A percentile compares a stretch with the other conserved stretches of the same genome.
These are phyloP conservation scores for Amphibolis antarctica DNA, from an alignment of 106 monocot genomes.

Conservation along the genomic window DNA sequence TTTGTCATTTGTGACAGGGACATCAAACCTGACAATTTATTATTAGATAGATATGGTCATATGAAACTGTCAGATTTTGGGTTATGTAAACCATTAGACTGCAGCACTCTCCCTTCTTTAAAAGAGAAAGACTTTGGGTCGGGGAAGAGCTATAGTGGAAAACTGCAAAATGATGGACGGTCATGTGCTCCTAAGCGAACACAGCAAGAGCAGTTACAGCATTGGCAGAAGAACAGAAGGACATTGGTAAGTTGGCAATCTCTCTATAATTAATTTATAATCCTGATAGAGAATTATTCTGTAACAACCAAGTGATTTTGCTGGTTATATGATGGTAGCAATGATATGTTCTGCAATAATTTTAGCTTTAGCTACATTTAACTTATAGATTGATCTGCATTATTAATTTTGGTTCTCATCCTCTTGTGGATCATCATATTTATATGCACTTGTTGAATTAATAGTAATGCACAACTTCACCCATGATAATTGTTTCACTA, in stretches of 20 bases:
- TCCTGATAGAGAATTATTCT: background rate
- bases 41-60: conserved; percentile 44
- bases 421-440: too few species aligned
- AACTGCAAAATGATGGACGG: conserved; percentile 12
- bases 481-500: too few species aligned
- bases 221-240: conserved; percentile 48
- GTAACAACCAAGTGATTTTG: background rate
- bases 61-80: conserved; percentile 65
- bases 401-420: too few species aligned
- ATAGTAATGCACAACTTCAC: too few species aligned
- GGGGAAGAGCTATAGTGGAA: background rate
- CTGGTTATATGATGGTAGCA: background rate
- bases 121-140: conserved; percentile 18
- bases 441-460: too few species aligned
- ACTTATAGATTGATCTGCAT: too few species aligned
- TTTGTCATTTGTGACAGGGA: conserved; percentile 25
- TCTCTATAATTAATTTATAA: background rate
- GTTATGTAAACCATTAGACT: conserved; percentile 43
- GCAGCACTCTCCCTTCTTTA: conserved; percentile 30
- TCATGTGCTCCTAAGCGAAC: background rate
- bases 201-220: conserved; percentile 31
- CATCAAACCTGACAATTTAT: conserved; percentile 51
- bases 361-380: too few species aligned
- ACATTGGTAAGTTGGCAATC: conserved; percentile 17
- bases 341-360: background rate